Evolutionary conservation across 345 rosid genomes (phyloP).

Genomic region (Mercurialis annua): DNA sequence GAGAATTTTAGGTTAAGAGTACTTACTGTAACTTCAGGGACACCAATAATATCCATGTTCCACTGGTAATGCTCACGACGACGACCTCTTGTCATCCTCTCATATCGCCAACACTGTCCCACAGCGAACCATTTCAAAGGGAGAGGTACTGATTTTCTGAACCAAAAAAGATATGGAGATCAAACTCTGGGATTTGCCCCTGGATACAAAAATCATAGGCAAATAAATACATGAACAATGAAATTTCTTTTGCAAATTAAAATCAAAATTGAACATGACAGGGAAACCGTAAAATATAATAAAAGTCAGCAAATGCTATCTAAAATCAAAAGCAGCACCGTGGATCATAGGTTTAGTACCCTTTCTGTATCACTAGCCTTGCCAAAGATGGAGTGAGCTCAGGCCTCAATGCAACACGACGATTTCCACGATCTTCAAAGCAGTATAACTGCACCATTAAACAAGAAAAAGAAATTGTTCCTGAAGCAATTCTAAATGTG

Average conservation of each 20-base stretch:
- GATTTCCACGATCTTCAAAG: constrained; percentile 92
- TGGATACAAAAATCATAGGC: constrained; percentile 44
- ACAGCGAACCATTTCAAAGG: constrained; percentile 96
- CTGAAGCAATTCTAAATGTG: neutral
- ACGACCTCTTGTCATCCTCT: constrained; percentile 95
- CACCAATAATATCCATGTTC: constrained; percentile 99
- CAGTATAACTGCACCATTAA: constrained; percentile 66
- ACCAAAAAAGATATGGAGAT: constrained; percentile 58
- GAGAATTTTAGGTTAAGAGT: constrained; percentile 18
- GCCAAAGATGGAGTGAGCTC: constrained; percentile 97
- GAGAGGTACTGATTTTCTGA: constrained; percentile 82
- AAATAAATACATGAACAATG: constrained; percentile 25
- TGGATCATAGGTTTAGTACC: constrained; percentile 41
- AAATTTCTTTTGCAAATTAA: neutral
- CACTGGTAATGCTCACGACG: constrained; percentile 98
- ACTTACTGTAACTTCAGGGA: constrained; percentile 75
- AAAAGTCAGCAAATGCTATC: neutral
- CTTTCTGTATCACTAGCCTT: constrained; percentile 91
- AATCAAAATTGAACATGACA: neutral
- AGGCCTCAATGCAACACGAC: constrained; percentile 97
- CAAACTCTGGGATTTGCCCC: constrained; percentile 62
- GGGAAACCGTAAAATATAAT: neutral
- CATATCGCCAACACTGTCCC: constrained; percentile 98
- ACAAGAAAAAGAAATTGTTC: neutral
- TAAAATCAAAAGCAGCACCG: constrained; percentile 4